These are phyloP conservation scores for Mortierella alpina DNA, from an alignment of 192 early-diverging fungal genomes.

Conservation along the genomic window DNA sequence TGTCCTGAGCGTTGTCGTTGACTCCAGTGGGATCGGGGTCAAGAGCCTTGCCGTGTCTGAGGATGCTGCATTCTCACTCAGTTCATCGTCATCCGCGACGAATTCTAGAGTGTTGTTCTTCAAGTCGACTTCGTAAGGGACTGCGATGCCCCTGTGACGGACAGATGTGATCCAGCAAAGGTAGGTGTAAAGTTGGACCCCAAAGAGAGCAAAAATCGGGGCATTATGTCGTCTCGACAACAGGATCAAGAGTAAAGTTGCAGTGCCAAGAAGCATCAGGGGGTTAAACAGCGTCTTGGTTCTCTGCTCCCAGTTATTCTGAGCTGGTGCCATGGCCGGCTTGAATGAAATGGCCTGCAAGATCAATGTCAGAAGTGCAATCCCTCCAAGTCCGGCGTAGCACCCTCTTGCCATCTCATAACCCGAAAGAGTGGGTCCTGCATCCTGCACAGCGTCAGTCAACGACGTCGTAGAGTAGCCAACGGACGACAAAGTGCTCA, in stretches of 20 bases:
- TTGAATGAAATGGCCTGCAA: conserved; percentile 2
- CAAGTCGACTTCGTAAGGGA: background rate
- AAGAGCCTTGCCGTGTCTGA: background rate
- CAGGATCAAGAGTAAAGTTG: conserved; percentile 71
- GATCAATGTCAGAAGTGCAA: conserved; percentile 5
- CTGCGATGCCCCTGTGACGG: background rate
- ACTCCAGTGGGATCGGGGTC: background rate
- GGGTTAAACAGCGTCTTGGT: conserved; percentile 23
- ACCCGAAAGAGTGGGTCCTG: conserved; percentile 21
- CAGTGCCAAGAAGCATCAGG: conserved; percentile 52
- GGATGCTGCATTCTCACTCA: background rate
- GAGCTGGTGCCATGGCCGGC: background rate
- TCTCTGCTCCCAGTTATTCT: background rate
- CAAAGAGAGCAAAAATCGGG: conserved; percentile 66
- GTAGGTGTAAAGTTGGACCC: conserved; percentile 59
- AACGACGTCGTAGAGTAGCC: conserved; percentile 6
- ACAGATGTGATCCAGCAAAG: conserved; percentile 26
- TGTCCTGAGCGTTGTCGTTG: conserved; percentile 7
- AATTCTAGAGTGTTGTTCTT: background rate
- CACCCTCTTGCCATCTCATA: conserved; percentile 41
- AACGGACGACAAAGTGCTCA: conserved; percentile 25
- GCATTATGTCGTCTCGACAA: conserved; percentile 73
- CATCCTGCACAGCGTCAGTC: background rate
- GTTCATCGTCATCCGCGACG: background rate
- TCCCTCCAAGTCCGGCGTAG: conserved; percentile 20